These are phyloP conservation scores for Diplotaxis tenuifolia DNA, from an alignment of 345 rosid genomes.

Conservation along the genomic window DNA sequence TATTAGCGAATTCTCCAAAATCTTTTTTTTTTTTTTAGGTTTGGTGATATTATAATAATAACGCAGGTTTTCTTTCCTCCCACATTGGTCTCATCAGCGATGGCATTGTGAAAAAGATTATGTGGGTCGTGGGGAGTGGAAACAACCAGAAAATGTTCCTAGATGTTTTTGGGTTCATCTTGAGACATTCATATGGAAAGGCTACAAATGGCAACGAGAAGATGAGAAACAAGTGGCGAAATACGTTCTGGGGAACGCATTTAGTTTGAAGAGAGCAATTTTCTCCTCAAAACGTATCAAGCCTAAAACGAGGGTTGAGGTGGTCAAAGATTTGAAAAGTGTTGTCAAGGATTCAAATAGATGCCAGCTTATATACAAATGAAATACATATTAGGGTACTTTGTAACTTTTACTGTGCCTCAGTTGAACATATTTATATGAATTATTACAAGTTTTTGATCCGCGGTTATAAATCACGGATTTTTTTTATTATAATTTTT, in stretches of 20 bases:
- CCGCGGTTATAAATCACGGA: too few relatives aligned
- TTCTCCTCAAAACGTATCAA: not conserved
- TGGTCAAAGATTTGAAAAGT: not conserved
- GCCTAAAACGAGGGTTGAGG: not conserved
- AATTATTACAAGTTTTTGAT: too few relatives aligned
- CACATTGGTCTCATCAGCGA: not conserved
- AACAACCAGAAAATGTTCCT: not conserved
- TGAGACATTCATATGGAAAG: conserved; percentile 9
- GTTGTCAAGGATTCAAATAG: not conserved
- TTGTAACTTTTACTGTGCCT: not conserved
- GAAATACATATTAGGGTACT: not conserved
- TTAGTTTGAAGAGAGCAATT: not conserved
- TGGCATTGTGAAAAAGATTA: not conserved
- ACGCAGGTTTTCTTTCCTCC: not conserved
- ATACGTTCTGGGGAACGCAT: not conserved
- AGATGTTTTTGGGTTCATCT: conserved; percentile 5
- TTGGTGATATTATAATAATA: not conserved
- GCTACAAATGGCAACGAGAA: not conserved
- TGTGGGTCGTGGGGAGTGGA: not conserved
- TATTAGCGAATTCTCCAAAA: not conserved
- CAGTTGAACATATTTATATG: not conserved
- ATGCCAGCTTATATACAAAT: not conserved
- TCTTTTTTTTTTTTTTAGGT: not conserved
- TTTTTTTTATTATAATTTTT: too few relatives aligned
- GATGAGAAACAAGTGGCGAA: conserved; percentile 1